phyloP scores from a whole-genome alignment of 148 eudicot species.

The Talinum fruticosum region DNA sequence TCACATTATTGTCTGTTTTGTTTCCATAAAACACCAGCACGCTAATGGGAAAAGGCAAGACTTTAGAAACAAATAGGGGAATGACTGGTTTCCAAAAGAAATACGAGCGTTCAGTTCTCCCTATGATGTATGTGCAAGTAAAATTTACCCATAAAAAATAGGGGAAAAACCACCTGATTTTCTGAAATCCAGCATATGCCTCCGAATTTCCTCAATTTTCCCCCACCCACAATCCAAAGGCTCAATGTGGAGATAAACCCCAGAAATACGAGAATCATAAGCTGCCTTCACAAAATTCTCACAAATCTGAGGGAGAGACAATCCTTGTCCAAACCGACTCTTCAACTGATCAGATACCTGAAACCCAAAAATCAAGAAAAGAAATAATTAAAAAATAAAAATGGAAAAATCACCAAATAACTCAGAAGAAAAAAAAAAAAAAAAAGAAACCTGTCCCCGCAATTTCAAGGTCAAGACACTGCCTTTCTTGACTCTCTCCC shows the following conservation, averaged over 20 bases:
- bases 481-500: slow-evolving; percentile 78
- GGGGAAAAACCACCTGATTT: slow-evolving; percentile 58
- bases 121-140: too few species aligned
- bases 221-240: slow-evolving; percentile 89
- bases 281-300: slow-evolving; percentile 91
- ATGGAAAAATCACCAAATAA: neutral
- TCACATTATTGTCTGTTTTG: neutral
- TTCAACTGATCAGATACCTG: slow-evolving; percentile 88
- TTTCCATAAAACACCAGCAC: neutral
- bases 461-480: slow-evolving; percentile 75
- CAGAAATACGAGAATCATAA: slow-evolving; percentile 88
- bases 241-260: slow-evolving; percentile 88
- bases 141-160: too few species aligned
- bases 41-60: too few species aligned
- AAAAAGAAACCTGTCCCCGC: slow-evolving; percentile 70
- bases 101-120: too few species aligned
- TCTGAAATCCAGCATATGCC: slow-evolving; percentile 81
- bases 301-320: slow-evolving; percentile 91
- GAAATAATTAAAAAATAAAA: neutral
- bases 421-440: neutral
- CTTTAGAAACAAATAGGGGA: neutral
- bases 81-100: too few species aligned
- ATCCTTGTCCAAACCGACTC: slow-evolving; percentile 60
- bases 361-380: slow-evolving; percentile 12
- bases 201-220: slow-evolving; percentile 85